phyloP scores from a whole-genome alignment of 352 stramenopile genomes.

The Phytopythium sindhum region DNA sequence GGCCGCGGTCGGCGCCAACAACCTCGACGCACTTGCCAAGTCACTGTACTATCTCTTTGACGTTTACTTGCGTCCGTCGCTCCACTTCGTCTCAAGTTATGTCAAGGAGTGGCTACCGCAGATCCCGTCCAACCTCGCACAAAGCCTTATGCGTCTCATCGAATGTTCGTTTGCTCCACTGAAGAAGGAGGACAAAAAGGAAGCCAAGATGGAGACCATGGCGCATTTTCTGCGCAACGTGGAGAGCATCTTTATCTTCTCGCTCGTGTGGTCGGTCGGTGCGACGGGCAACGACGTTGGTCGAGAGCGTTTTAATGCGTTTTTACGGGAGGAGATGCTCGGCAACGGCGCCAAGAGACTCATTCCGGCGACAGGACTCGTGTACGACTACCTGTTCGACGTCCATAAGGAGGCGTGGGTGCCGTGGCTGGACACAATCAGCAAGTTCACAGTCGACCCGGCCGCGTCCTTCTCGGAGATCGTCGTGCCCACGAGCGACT shows the following conservation, averaged over 20 bases:
- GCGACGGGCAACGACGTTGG: slow-evolving; percentile 87
- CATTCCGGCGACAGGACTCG: slow-evolving; percentile 53
- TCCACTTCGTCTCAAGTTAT: slow-evolving; percentile 85
- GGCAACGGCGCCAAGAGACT: slow-evolving; percentile 48
- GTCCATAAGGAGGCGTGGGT: slow-evolving; percentile 78
- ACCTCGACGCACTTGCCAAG: slow-evolving; percentile 46
- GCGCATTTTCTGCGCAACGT: slow-evolving; percentile 70
- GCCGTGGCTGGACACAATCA: slow-evolving; percentile 90
- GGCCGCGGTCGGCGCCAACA: slow-evolving; percentile 29
- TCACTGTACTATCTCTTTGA: slow-evolving; percentile 84
- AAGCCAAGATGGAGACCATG: slow-evolving; percentile 67
- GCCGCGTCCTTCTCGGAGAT: slow-evolving; percentile 88
- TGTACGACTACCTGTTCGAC: slow-evolving; percentile 94
- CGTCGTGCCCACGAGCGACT: slow-evolving; percentile 93
- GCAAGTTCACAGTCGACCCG: slow-evolving; percentile 66
- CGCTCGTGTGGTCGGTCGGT: slow-evolving; percentile 90
- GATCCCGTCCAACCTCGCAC: slow-evolving; percentile 88
- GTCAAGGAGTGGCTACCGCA: slow-evolving; percentile 91
- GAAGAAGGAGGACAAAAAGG: slow-evolving; percentile 86
- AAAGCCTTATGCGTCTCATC: slow-evolving; percentile 89
- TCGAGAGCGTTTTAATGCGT: slow-evolving; percentile 83
- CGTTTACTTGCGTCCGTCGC: slow-evolving; percentile 68
- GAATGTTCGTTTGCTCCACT: slow-evolving; percentile 89
- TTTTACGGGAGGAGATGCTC: slow-evolving; percentile 80
- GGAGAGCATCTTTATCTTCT: slow-evolving; percentile 91